Base-by-base conservation (phyloP, 2,329 filamentous ascomycete species). In the Alternaria hordeiaustralica region DNA sequence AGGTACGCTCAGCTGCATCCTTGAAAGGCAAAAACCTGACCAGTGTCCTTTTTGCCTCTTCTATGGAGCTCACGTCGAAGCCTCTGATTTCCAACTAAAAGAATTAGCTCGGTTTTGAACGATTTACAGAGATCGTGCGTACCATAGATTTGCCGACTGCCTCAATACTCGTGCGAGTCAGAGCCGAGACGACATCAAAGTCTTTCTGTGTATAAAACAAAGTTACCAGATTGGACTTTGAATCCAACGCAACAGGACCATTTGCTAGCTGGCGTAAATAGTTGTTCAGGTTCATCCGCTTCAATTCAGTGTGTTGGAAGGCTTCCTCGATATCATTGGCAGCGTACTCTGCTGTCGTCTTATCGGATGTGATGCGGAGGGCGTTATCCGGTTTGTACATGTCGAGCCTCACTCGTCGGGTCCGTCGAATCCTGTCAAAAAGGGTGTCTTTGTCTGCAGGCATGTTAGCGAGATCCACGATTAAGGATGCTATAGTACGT, bases 291-390 rank as follows among this genome's bases (percentile, higher is more conserved):
- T 71, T 44, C 50, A 79, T 69, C 13, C 58, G 64, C 11, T 60
- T 61, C 2, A 53, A 23, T n/a, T 67, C 65, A 3, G 68, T 64
- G 15, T 68, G 63, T 28, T 65, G 55, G 21, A 80, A 54, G 2
- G 71, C 64, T 11, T 68, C 55, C 49, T 77, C 71, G 25, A 81
- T 64, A 55, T 81, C 79, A 45, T 77, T 69, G 4, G 77, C 76
- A 7, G 75, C 74, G 51, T 79, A 78, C 47, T 79, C 76, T 13
- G 78, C 75, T 23, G 70, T 77, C 49, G 58, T 75, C 50, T 79
- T 79, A 58, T 79, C 74, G 28, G 78, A 78, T 8, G 75, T 81
- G 30, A 81, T 79, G 20, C 79, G 76, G 11, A 81, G 55, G 18
- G 79, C 64, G 36, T 66, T 68, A 36, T 75, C 66, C 4, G 63